A percentile compares a stretch with the other conserved stretches of the same genome.
Conservation (phyloP, 805 yeast genomes). For the Brettanomyces custersianus region DNA sequence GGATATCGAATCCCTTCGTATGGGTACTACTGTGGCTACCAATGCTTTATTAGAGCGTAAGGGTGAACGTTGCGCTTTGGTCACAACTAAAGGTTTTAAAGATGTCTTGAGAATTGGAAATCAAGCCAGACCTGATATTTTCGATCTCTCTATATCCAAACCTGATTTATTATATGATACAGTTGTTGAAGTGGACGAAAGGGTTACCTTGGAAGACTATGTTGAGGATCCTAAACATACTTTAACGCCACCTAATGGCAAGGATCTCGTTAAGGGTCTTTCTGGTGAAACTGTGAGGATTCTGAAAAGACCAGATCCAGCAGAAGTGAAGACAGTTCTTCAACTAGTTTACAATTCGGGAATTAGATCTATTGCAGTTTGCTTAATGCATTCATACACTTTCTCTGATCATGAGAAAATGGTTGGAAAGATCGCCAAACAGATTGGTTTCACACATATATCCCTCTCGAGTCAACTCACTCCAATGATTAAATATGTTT, state of each 20-base stretch:
- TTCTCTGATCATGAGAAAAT: conserved; percentile 59
- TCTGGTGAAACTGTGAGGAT: conserved; percentile 64
- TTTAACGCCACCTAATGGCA: conserved; percentile 20
- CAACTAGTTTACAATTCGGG: conserved; percentile 44
- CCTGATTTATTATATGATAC: conserved; percentile 63
- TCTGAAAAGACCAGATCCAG: conserved; percentile 39
- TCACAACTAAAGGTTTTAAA: conserved; percentile 83
- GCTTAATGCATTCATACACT: conserved; percentile 66
- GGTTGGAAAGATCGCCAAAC: conserved; percentile 50
- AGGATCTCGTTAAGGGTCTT: conserved; percentile 41
- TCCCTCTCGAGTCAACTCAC: conserved; percentile 61
- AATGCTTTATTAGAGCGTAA: conserved; percentile 89
- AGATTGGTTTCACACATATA: conserved; percentile 60
- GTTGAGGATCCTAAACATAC: conserved; percentile 56
- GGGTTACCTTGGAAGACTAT: conserved; percentile 77
- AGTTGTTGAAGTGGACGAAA: conserved; percentile 81
- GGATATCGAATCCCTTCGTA: conserved; percentile 57
- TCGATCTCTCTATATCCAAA: conserved; percentile 69
- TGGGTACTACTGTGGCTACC: conserved; percentile 96
- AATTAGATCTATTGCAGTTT: conserved; percentile 60
- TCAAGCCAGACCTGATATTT: conserved; percentile 85
- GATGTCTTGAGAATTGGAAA: conserved; percentile 82
- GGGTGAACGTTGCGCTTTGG: conserved; percentile 79
- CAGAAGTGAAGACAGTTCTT: conserved; percentile 33
- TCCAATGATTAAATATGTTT: conserved; percentile 72